Evolutionary conservation across 768 basidiomycete species (phyloP).

Genomic region (Suillus sp.): DNA sequence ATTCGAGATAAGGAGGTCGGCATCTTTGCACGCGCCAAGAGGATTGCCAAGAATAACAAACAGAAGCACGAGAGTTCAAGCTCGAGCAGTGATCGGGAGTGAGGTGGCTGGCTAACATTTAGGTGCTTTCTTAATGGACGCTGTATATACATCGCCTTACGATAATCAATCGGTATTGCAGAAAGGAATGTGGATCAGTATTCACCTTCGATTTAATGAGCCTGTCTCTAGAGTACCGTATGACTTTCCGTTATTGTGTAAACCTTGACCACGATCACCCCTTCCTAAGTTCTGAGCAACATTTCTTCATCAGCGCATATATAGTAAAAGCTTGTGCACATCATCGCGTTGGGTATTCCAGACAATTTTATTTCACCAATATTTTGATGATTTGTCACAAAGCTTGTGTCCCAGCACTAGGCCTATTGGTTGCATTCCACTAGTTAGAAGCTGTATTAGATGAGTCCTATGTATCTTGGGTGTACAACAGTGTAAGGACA

Average conservation of each 20-base stretch:
- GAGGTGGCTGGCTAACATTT: conserved; percentile 8
- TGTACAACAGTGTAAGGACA: no score
- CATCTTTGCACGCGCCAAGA: conserved; percentile 85
- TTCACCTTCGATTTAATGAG: background rate
- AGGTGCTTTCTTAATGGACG: conserved; percentile 15
- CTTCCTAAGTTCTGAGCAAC: no score
- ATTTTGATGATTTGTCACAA: no score
- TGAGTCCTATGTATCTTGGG: no score
- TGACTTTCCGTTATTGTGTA: background rate
- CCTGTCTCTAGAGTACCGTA: background rate
- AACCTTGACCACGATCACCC: no score
- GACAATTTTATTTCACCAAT: no score
- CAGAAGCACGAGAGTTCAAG: conserved; percentile 17
- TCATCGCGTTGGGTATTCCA: no score
- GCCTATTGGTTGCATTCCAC: no score
- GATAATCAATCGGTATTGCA: background rate
- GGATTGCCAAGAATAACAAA: conserved; percentile 47
- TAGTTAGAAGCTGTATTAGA: no score
- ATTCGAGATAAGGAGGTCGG: conserved; percentile 89
- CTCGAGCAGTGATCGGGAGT: conserved; percentile 20
- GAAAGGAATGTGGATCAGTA: background rate
- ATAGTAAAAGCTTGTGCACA: no score
- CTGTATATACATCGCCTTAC: conserved; percentile 12
- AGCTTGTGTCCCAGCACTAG: no score
- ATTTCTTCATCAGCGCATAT: no score